A percentile compares a stretch with the other conserved stretches of the same genome.
Conservation (phyloP, 345 rosid species). For the Acer yangbiense region DNA sequence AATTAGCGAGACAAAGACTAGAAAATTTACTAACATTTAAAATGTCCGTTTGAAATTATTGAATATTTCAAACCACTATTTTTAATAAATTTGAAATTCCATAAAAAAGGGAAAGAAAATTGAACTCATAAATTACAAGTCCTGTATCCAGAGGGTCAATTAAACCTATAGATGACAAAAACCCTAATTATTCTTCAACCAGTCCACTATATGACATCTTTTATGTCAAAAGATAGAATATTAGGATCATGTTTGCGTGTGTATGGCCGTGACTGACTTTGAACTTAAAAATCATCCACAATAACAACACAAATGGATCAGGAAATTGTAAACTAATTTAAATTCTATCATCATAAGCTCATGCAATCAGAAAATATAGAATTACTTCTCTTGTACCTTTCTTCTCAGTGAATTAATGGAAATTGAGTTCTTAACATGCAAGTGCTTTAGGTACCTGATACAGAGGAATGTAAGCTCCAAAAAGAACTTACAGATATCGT, state of each 20-base stretch:
- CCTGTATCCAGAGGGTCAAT: not conserved
- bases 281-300: not conserved
- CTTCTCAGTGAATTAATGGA: not conserved
- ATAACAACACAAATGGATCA: not conserved
- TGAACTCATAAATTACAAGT: no score
- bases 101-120: not conserved
- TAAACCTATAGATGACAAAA: not conserved
- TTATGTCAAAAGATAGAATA: no score
- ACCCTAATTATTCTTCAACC: not conserved
- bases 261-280: not conserved
- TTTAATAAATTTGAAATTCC: not conserved
- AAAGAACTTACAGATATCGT: slow-evolving; percentile 18
- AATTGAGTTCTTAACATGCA: slow-evolving; percentile 16
- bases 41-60: no score
- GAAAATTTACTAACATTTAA: no score
- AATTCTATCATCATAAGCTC: slow-evolving; percentile 4
- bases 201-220: not conserved
- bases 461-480: not conserved
- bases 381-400: not conserved
- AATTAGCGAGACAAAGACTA: no score
- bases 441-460: slow-evolving; percentile 13
- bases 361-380: not conserved
- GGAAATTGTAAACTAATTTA: not conserved
- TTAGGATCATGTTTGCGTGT: no score
- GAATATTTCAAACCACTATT: not conserved